Evolutionary conservation across 495 filamentous ascomycete species (phyloP), one percentile per base, ranked within the genome.

Genomic region (Ramalina intermedia): DNA sequence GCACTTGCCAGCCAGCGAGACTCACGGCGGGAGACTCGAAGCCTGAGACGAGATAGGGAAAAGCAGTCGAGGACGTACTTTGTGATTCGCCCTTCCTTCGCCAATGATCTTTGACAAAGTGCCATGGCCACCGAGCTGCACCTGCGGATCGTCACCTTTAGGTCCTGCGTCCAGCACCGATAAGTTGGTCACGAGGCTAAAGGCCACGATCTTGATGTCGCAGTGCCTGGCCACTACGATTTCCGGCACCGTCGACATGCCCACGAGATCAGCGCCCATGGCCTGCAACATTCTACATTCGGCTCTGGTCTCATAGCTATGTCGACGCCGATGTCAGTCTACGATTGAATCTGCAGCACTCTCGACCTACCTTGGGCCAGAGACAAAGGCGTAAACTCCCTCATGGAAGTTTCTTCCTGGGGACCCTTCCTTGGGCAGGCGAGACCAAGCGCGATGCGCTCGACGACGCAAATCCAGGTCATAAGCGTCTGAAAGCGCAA

Each of bases 171-270:
- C 74, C 35, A 85, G 60, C 8, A 87, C 80, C 2, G 79, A 76
- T 9, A 66, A 76, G 58, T 88, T 88, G 16, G 84, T 87, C n/a
- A 87, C 82, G 20, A 88, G 63, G 51, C 81, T 86, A 53, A 86
- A 72, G 29, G 81, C 84, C 38, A 85, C 59, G n/a, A 87, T 78
- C 27, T 75, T 68, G 47, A 88, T 70, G 11, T 75, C 79, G 48
- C 71, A 78, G 57, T 88, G 84, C 53, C 84, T 70, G 13, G 84
- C 83, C 16, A 82, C 77, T 43, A 86, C 72, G 37, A 86, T 80
- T 58, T 88, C 84, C 11, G 84, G 84, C 14, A 87, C 80, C 6
- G 82, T 86, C 16, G 79, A 84, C 84, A 87, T 87, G 8, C 82
- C 83, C 3, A 87, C 83, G 16, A 86, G 62, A 61, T 87, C 82